Evolutionary conservation across 2,329 filamentous ascomycete genomes (phyloP).

Genomic region (Exophiala bonariae): DNA sequence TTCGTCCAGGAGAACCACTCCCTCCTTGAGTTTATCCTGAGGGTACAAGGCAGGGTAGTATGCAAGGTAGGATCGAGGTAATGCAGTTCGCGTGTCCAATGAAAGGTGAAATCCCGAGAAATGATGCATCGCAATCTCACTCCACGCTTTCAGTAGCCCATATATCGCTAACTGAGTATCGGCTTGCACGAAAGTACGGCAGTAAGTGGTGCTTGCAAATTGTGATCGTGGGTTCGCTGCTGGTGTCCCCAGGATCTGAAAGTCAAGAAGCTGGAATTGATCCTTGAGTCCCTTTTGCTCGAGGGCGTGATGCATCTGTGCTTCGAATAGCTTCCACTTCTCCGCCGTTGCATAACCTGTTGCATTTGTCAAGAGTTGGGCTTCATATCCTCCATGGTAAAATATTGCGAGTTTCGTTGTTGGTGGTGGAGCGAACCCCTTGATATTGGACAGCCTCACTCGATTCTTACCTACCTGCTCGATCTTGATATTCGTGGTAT

Average conservation of each 20-base stretch:
- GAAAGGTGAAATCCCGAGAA: conserved; percentile 47
- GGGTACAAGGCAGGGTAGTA: conserved; percentile 42
- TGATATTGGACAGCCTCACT: conserved; percentile 39
- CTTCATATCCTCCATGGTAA: conserved; percentile 51
- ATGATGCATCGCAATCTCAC: conserved; percentile 40
- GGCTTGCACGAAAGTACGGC: conserved; percentile 47
- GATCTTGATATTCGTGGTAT: conserved; percentile 38
- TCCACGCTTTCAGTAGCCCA: conserved; percentile 20
- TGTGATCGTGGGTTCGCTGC: conserved; percentile 41
- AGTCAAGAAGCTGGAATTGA: conserved; percentile 53
- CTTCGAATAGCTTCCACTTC: conserved; percentile 53
- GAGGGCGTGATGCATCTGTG: conserved; percentile 47
- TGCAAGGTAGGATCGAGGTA: conserved; percentile 42
- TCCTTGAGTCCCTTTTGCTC: conserved; percentile 35
- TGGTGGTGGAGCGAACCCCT: conserved; percentile 46
- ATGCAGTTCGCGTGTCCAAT: conserved; percentile 42
- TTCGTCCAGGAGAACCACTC: conserved; percentile 28
- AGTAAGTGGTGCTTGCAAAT: conserved; percentile 44
- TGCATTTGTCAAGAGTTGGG: conserved; percentile 46
- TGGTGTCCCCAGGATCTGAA: conserved; percentile 48
- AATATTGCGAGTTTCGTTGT: conserved; percentile 56
- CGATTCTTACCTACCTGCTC: conserved; percentile 36
- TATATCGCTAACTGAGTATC: conserved; percentile 19
- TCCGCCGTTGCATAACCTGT: conserved; percentile 49
- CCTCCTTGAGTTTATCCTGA: conserved; percentile 32